Evolutionary conservation across 2,329 filamentous ascomycete genomes (phyloP).

Genomic region (Colletotrichum endophyticum): DNA sequence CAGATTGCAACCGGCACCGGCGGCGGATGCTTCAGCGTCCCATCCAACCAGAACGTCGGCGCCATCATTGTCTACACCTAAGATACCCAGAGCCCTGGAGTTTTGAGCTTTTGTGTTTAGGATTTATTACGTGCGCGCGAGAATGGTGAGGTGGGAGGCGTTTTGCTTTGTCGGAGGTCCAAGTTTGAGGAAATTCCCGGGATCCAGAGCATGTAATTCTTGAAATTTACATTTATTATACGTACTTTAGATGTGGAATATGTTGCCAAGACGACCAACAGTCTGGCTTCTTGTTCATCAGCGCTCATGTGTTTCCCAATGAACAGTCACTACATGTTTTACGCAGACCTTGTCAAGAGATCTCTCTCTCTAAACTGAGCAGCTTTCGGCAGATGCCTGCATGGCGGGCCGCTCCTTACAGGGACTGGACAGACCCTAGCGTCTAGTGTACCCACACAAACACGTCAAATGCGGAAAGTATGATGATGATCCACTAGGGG

Average conservation of each 20-base stretch:
- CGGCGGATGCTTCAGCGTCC: not conserved
- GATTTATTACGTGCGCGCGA: not conserved
- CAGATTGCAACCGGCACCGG: not conserved
- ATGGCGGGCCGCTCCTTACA: not conserved
- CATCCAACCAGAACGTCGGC: not conserved
- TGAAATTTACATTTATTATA: not conserved
- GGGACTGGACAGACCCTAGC: not conserved
- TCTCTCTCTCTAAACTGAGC: fast-evolving
- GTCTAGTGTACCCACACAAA: too few relatives aligned
- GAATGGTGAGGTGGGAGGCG: fast-evolving
- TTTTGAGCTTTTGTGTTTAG: not conserved
- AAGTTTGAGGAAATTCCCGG: not conserved
- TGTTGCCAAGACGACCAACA: fast-evolving
- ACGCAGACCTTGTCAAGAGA: not conserved
- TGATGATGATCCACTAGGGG: too few relatives aligned
- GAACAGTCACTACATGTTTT: fast-evolving
- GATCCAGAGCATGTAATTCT: not conserved
- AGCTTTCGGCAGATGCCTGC: not conserved
- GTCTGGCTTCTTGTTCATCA: not conserved
- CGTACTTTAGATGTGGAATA: not conserved
- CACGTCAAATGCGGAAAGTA: too few relatives aligned
- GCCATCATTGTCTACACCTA: not conserved
- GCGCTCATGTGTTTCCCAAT: not conserved
- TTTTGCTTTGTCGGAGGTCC: fast-evolving
- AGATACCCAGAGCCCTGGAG: not conserved